Conservation (phyloP, 2,329 filamentous ascomycete genomes). For the Paraphoma sp. region DNA sequence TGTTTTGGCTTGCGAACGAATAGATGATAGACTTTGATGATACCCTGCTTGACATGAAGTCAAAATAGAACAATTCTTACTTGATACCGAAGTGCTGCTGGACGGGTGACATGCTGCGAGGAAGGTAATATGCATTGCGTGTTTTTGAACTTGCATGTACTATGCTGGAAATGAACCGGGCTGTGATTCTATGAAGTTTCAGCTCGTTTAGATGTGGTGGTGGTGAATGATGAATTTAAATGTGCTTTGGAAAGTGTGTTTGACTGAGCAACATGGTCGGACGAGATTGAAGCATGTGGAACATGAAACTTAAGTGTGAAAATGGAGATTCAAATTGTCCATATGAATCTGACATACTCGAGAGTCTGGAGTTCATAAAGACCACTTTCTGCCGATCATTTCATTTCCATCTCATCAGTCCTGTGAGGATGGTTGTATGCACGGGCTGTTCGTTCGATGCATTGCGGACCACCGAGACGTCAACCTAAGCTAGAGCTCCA, state of each 20-base stretch:
- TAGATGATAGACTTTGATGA: constrained; percentile 33
- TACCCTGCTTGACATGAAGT: constrained; percentile 27
- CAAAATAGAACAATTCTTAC: constrained; percentile 5
- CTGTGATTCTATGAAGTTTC: background rate
- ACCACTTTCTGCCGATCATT: too few species aligned
- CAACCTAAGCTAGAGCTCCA: constrained; percentile 3
- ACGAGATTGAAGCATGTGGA: background rate
- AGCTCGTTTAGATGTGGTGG: background rate
- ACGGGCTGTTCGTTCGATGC: constrained; percentile 2
- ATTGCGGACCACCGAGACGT: constrained; percentile 12
- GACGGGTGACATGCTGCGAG: constrained; percentile 1
- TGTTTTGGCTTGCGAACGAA: constrained; percentile 11
- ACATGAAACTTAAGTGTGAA: background rate
- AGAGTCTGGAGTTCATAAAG: too few species aligned
- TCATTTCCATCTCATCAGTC: too few species aligned
- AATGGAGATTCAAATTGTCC: too few species aligned
- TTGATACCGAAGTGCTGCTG: constrained; percentile 28
- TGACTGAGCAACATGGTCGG: background rate
- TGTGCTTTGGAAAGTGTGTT: background rate
- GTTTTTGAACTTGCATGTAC: background rate
- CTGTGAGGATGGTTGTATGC: background rate
- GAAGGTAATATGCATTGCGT: background rate
- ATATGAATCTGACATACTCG: too few species aligned
- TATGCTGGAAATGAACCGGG: background rate
- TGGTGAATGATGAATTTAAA: background rate